Base-by-base conservation (phyloP, 441 rosid species). In the Brassica balearica region DNA sequence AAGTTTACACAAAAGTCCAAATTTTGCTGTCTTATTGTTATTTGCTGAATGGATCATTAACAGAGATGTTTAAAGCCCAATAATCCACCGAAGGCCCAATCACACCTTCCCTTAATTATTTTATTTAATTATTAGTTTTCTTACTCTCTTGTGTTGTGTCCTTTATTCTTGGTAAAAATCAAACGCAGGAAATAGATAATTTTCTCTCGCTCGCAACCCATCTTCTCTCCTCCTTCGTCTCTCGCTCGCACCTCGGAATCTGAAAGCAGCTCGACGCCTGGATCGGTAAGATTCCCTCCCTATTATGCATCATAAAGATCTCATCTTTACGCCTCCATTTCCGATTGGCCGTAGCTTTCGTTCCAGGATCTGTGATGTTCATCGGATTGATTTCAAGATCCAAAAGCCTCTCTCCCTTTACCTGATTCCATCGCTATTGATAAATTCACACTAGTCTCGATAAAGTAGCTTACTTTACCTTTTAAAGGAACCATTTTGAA, bases 271-370 rank as follows among this genome's bases (percentile, higher is more conserved):
- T 61, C 46, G 72, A 43, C 82, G 53, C 71, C 62, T 69, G 22
- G 76, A 74, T 80, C 76, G 76, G 82, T 80, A 63, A 69, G 76
- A 74, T 14, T 22, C 27, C 25, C 53, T 68, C 64, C 70, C 69
- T 11, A 17, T 15, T 53, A 51, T 14, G 59, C 62, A 67, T 68
- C 71, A 15, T 10, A 17, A 56, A 20, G 74, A 73, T 69, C 67
- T 74, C 78, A 63, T 17, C 51, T 17, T 19, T 7, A 12, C 20
- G 5, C 15, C 61, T 69, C 56, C 82, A 41, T 73, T 60, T 78
- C 34, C 58, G 65, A 60, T 59, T 67, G 14, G 27, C 65, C 56
- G 56, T 48, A 48, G 56, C n/a, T 67, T 68, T 73, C n/a, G 17
- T n/a, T 53, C 58, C 58, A 53, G 3, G 58, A 53, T 53, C 56